These are phyloP conservation scores for Acanthamoeba royreba DNA, from an alignment of 208 protist species.

Conservation along the genomic window DNA sequence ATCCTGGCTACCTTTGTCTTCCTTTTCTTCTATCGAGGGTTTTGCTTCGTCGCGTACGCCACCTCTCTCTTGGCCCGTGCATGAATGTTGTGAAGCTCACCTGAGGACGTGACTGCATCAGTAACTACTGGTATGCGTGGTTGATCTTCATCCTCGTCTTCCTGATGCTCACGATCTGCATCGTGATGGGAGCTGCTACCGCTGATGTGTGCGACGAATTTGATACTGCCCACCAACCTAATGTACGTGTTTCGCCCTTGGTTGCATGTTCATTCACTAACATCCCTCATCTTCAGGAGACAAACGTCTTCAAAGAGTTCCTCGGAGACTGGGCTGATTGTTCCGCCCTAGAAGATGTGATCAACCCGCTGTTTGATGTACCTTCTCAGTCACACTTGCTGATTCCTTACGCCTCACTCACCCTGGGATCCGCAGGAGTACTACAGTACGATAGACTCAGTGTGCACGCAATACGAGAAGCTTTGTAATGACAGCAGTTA, in stretches of 20 bases:
- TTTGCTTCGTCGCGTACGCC: background rate
- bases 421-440: background rate
- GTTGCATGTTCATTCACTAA: background rate
- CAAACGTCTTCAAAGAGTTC: background rate
- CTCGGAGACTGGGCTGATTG: background rate
- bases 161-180: background rate
- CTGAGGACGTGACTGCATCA: no score
- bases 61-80: background rate
- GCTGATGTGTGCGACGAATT: background rate
- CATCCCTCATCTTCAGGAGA: background rate
- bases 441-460: background rate
- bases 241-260: no score
- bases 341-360: background rate
- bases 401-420: background rate
- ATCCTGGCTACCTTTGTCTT: background rate
- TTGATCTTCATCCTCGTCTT: background rate
- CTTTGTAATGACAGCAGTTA: background rate
- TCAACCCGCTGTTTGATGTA: background rate
- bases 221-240: no score
- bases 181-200: background rate
- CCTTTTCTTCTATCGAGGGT: background rate
- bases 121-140: slow-evolving; percentile 1
- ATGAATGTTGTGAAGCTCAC: background rate
- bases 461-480: background rate
- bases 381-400: background rate